These are phyloP conservation scores for Salvia sclarea DNA, from an alignment of 305 asterid genomes.

Conservation along the genomic window DNA sequence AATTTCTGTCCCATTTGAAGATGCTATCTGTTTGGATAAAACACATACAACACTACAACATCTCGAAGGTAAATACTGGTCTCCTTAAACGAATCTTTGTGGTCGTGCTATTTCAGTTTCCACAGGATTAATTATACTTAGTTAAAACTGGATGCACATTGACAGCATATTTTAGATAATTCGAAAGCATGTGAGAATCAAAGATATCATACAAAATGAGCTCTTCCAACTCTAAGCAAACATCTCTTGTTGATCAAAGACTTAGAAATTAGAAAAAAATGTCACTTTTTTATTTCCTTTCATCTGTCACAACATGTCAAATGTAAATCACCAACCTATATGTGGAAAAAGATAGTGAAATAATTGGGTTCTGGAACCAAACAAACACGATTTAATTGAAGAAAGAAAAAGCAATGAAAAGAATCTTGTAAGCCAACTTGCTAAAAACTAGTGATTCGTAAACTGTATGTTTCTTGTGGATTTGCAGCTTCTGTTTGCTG, in stretches of 20 bases:
- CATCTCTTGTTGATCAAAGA: background rate
- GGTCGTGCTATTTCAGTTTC: background rate
- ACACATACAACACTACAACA: background rate
- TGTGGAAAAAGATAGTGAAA: background rate
- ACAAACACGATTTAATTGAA: background rate
- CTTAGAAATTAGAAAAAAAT: background rate
- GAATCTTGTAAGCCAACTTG: background rate
- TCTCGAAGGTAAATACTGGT: background rate
- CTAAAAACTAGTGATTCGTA: background rate
- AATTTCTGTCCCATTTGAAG: background rate
- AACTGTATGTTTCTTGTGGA: slow-evolving; percentile 5
- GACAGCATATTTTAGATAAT: background rate
- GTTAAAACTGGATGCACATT: background rate
- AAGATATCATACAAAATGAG: background rate
- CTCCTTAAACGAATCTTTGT: background rate
- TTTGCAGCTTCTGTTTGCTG: slow-evolving; percentile 8
- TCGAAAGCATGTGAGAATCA: background rate
- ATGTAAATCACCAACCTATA: background rate
- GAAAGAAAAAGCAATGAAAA: background rate
- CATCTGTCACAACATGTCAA: slow-evolving; percentile 10
- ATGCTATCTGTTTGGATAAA: background rate
- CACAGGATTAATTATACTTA: background rate
- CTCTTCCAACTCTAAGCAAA: background rate
- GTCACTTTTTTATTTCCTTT: slow-evolving; percentile 7
- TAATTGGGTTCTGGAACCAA: slow-evolving; percentile 19